Evolutionary conservation across 2,329 filamentous ascomycete genomes (phyloP).

Genomic region (Xylaria sp.): DNA sequence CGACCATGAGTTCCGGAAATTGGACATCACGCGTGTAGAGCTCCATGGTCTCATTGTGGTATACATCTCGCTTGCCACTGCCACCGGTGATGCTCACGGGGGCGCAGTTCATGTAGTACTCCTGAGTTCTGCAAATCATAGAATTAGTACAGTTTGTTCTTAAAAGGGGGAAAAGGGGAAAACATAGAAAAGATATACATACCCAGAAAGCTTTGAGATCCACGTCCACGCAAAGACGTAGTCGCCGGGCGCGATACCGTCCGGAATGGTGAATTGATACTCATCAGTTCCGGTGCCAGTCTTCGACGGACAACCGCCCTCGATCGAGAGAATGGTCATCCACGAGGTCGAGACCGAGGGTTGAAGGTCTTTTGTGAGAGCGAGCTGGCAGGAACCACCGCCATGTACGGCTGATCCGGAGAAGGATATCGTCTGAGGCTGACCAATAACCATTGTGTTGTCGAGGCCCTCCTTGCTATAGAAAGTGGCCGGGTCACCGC

Average conservation of each 20-base stretch:
- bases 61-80: constrained; percentile 21
- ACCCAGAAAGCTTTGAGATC: constrained; percentile 52
- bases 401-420: constrained; percentile 61
- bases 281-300: constrained; percentile 37
- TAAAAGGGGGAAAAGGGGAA: background rate
- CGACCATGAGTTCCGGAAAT: constrained; percentile 64
- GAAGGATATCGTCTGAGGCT: constrained; percentile 48
- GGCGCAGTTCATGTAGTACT: constrained; percentile 75
- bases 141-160: constrained; percentile 29
- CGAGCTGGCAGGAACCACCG: constrained; percentile 69
- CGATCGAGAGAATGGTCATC: constrained; percentile 65
- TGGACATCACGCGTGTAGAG: constrained; percentile 41
- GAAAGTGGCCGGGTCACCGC: constrained; percentile 27
- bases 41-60: constrained; percentile 23
- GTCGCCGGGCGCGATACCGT: constrained; percentile 54
- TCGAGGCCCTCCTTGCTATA: constrained; percentile 37
- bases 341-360: constrained; percentile 43
- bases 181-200: background rate
- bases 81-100: constrained; percentile 50
- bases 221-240: constrained; percentile 69
- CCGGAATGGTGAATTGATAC: constrained; percentile 57
- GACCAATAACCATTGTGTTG: constrained; percentile 38
- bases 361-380: constrained; percentile 56
- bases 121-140: constrained; percentile 40
- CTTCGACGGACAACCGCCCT: constrained; percentile 60